Evolutionary conservation across 2,329 filamentous ascomycete species (phyloP), one percentile per base, ranked within the genome.

Genomic region (Xylariaceae sp.): DNA sequence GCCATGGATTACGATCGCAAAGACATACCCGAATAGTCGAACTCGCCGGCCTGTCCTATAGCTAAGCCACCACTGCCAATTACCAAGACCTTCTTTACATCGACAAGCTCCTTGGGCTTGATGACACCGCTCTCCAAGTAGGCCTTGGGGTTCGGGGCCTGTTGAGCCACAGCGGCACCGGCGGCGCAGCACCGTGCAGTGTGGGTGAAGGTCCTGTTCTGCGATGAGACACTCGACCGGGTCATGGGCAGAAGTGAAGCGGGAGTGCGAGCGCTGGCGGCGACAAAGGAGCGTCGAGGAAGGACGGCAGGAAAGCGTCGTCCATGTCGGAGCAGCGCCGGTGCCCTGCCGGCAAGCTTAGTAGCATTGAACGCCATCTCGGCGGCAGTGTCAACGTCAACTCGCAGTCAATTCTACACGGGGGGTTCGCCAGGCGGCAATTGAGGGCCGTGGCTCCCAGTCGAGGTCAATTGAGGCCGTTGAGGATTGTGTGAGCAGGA

Each of bases 1-100:
- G 22, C 22, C 22, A 28, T 31, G 19, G 19, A 45, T 17, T 18
- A 22, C 10, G 44, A 31, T 18, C 6, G 28, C 17, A 31, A 43
- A 60, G 58, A 80, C 86, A 61, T 79, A 96, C 91, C 93, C 72
- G 94, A 97, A 74, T 97, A 97, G 75, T 97, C 93, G 66, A 97
- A 97, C 77, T 97, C 93, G 76, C 93, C 93, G 60, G 93, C 93
- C 75, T 97, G 93, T 59, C 93, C 93, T 82, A 97, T 97, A 71
- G 90, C 90, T 63, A 97, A 81, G 73, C 93, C 93, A 76, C 93
- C 93, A 75, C 87, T 92, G 54, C 93, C 93, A 77, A 97, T 96
- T 63, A 97, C 92, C 57, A 97, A 78, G 47, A 97, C 93, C 78
- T 97, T 97, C 79, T 96, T 96, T 60, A 97, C 91, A 69, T 96